Evolutionary conservation across 2,329 filamentous ascomycete genomes (phyloP), one percentile per base, ranked within the genome.

Genomic region (Botryotinia narcissicola): DNA sequence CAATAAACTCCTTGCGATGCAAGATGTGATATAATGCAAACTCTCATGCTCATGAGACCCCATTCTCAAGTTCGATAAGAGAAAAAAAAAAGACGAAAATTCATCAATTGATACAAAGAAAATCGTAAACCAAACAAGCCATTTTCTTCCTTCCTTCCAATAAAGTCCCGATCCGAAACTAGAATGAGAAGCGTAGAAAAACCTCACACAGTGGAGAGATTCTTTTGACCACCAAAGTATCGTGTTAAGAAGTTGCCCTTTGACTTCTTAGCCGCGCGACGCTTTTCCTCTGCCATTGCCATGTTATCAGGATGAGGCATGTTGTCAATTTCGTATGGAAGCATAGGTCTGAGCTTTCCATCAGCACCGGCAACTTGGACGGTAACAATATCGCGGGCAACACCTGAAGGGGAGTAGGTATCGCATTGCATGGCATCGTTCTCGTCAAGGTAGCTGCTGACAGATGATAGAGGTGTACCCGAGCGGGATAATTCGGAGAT

Each of bases 391-490:
- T 80, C 79, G n/a, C 78, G 77, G 12, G 73, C 68, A 46, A 75
- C 70, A 72, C 64, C 40, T 66, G 73, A 73, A 60, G 59, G 68
- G 16, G 72, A 73, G 57, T 70, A 73, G 44, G 68, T 64, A 32
- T 64, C 60, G 59, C 48, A 73, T 59, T 71, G 72, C 68, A 64
- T 64, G 60, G 68, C 48, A 57, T 71, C 66, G 1, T 63, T 54
- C 29, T 72, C 73, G 37, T 80, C 79, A 16, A 76, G 60, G 71
- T 80, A 81, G 68, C 78, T 80, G 63, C 78, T 76, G 70, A 82
- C 74, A 67, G 76, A 80, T 16, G 81, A 81, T n/a, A 78, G 78
- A 48, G 81, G 82, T 25, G 82, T 83, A 62, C 78, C 78, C 35
- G 74, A 70, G 35, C 79, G 76, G 7, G 80, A 81, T 61, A 78